Base-by-base conservation (phyloP, 2,329 filamentous ascomycete species). In the Calonectria pseudoreteaudii region DNA sequence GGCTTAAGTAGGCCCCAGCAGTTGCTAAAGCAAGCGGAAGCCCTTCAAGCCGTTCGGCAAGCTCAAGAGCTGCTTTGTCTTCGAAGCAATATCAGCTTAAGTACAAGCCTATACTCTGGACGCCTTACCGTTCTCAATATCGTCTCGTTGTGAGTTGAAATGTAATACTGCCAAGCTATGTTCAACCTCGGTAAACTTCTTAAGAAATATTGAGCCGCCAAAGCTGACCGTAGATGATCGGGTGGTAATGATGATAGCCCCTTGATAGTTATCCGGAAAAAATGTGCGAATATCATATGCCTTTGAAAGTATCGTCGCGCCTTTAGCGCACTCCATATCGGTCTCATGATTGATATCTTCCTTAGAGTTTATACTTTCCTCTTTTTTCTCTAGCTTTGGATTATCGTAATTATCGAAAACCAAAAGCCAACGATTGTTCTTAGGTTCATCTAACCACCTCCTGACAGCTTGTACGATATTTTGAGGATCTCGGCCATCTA, bases 11-110 rank as follows among this genome's bases (percentile, higher is more conserved):
- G 0, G 85, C 82, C 8, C 86, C 86, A 26, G 87, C 87, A n/a
- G 86, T 85, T 7, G 86, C 79, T 20, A 89, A 82, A 2, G 87
- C 87, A 34, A 90, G 82, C 13, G 86, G 87, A 36, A 88, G 83
- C 9, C 87, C 85, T 28, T 47, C 58, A 64, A 64, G 23, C 36
- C 5, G n/a, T 44, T 30, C 9, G 0, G 13, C 31, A 64, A 64
- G 36, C n/a, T 64, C 58, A 26, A 36, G 30, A 30, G 36, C 58
- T 28, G 36, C 36, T 31, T 47, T 23, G 30, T 64, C 58, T 64
- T 41, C n/a, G n/a, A n/a, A n/a, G n/a, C n/a, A 20, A 64, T 18
- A 18, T 64, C 47, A 47, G 58, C 23, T n/a, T n/a, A n/a, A n/a
- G n/a, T n/a, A n/a, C n/a, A n/a, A n/a, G n/a, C n/a, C n/a, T n/a